phyloP scores from a whole-genome alignment of 768 basidiomycete species.

The Leccinum uliginosum region DNA sequence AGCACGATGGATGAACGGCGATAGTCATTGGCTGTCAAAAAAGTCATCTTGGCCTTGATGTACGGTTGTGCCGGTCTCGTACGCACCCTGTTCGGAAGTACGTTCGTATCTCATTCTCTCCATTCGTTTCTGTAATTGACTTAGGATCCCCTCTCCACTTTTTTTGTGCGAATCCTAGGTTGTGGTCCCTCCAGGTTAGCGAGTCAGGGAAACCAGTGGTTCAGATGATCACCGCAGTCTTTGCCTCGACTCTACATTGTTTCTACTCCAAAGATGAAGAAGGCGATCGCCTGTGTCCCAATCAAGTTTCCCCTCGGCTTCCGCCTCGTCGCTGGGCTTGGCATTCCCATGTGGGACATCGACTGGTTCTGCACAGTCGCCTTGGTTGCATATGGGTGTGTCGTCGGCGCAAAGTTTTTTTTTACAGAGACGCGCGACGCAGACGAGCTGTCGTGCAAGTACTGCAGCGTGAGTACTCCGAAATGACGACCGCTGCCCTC shows the following conservation, averaged over 20 bases:
- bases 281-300: conserved; percentile 39
- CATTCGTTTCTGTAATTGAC: no score
- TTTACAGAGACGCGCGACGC: conserved; percentile 24
- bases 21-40: conserved; percentile 36
- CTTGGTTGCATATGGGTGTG: conserved; percentile 30
- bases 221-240: conserved; percentile 33
- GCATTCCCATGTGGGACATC: conserved; percentile 36
- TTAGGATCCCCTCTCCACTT: neutral
- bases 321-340: conserved; percentile 30
- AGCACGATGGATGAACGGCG: conserved; percentile 36
- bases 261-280: conserved; percentile 45
- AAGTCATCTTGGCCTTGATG: conserved; percentile 37
- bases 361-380: conserved; percentile 20
- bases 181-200: conserved; percentile 22
- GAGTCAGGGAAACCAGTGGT: conserved; percentile 29
- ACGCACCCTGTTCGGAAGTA: conserved; percentile 37
- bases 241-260: conserved; percentile 45
- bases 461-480: conserved; percentile 31
- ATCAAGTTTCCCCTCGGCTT: conserved; percentile 38
- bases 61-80: conserved; percentile 37
- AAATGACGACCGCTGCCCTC: no score
- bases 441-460: conserved; percentile 34
- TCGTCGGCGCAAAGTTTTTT: conserved; percentile 33
- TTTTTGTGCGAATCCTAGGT: conserved; percentile 11
- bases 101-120: neutral